Conservation (phyloP, 495 filamentous ascomycete species). For the Penicillium crystallinum region DNA sequence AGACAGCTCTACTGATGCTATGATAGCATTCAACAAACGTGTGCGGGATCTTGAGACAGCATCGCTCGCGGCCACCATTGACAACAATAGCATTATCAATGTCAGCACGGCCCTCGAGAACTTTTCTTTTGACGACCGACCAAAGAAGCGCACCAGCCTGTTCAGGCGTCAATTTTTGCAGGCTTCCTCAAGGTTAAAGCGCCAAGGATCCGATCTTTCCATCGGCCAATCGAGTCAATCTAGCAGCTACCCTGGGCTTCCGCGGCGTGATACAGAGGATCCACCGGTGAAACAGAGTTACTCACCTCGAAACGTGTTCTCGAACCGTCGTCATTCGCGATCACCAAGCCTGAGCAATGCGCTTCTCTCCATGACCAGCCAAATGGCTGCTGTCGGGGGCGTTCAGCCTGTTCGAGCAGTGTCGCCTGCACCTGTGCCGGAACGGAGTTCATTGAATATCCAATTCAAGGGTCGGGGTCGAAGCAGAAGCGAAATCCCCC, state of each 20-base stretch:
- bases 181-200: slow-evolving; percentile 25
- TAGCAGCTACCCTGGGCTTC: slow-evolving; percentile 22
- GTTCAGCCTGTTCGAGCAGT: slow-evolving; percentile 48
- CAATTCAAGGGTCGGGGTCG: slow-evolving; percentile 55
- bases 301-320: slow-evolving; percentile 48
- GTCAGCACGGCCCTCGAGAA: slow-evolving; percentile 56
- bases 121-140: slow-evolving; percentile 50
- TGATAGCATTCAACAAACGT: slow-evolving; percentile 38
- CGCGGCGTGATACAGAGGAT: slow-evolving; percentile 28
- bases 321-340: slow-evolving; percentile 42
- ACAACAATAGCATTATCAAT: slow-evolving; percentile 54
- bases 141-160: slow-evolving; percentile 39
- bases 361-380: slow-evolving; percentile 56
- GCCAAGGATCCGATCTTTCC: slow-evolving; percentile 32
- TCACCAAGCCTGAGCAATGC: slow-evolving; percentile 61
- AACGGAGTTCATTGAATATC: slow-evolving; percentile 47
- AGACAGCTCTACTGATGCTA: slow-evolving; percentile 41
- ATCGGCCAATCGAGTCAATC: slow-evolving; percentile 27
- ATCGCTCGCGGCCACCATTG: slow-evolving; percentile 64
- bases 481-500: slow-evolving; percentile 71
- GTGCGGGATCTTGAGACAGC: slow-evolving; percentile 41
- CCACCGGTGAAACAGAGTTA: slow-evolving; percentile 45
- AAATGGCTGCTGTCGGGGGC: slow-evolving; percentile 58
- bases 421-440: slow-evolving; percentile 35
- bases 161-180: slow-evolving; percentile 52